Percentiles rank a stretch among this genome's conserved stretches.
Conservation (phyloP, 176 grass and related monocot genomes). For the Dendrocalamus sinicus region DNA sequence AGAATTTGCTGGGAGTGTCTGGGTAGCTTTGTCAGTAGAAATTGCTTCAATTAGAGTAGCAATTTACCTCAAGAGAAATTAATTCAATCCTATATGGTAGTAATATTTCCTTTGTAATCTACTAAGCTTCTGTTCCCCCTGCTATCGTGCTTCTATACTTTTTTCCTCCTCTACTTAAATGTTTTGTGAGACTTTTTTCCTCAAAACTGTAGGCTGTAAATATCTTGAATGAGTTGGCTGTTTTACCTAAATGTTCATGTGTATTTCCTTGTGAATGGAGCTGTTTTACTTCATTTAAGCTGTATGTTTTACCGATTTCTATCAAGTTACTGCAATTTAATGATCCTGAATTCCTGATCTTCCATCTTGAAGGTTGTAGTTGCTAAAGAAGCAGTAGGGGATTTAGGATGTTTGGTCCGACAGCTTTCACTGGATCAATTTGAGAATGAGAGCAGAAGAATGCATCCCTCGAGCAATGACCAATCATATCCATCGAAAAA, state of each 20-base stretch:
- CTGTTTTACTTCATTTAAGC: constrained; percentile 13
- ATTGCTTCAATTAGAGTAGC: constrained; percentile 9
- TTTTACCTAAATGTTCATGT: constrained; percentile 34
- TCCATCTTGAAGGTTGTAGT: constrained; percentile 82
- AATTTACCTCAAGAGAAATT: constrained; percentile 29
- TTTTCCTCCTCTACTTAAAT: constrained; percentile 6
- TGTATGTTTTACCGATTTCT: constrained; percentile 10
- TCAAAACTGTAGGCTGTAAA: constrained; percentile 13
- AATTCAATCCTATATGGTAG: constrained; percentile 24
- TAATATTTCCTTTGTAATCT: constrained; percentile 18
- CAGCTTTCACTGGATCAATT: constrained; percentile 98
- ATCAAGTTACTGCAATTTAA: constrained; percentile 25
- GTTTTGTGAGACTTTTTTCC: not conserved
- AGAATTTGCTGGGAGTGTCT: constrained; percentile 10
- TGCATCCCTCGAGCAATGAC: constrained; percentile 82
- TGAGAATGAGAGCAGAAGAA: constrained; percentile 99
- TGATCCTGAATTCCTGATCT: constrained; percentile 40
- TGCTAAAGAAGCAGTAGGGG: constrained; percentile 94
- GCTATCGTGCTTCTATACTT: not conserved
- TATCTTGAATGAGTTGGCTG: constrained; percentile 16
- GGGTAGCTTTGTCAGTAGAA: constrained; percentile 18
- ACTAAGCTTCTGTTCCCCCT: constrained; percentile 21
- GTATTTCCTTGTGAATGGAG: constrained; percentile 11
- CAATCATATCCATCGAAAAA: constrained; percentile 70
- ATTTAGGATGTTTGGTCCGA: constrained; percentile 87